Percentiles rank a stretch among this genome's conserved stretches.
Conservation (phyloP, 2,329 filamentous ascomycete genomes). For the Phaeosphaeriaceae sp. region DNA sequence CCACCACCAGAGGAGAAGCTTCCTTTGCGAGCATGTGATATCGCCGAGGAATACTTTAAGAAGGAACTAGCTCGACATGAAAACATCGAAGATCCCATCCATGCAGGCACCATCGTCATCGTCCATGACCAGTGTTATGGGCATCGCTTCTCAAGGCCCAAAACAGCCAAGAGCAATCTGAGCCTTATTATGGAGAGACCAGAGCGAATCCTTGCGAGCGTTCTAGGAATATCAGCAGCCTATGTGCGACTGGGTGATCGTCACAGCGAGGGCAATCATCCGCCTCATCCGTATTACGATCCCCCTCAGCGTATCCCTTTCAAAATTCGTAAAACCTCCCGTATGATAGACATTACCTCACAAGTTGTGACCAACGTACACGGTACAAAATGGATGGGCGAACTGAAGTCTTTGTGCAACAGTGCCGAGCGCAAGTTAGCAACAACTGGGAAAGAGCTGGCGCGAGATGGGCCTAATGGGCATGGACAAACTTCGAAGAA, state of each 20-base stretch:
- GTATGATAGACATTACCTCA: constrained; percentile 73
- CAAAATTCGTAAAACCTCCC: constrained; percentile 79
- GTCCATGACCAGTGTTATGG: constrained; percentile 95
- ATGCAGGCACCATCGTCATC: constrained; percentile 75
- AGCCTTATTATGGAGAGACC: constrained; percentile 90
- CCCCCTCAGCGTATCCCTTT: constrained; percentile 73
- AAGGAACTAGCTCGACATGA: constrained; percentile 72
- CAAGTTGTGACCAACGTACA: constrained; percentile 88
- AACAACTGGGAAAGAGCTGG: constrained; percentile 77
- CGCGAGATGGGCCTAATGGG: constrained; percentile 53
- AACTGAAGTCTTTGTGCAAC: constrained; percentile 84
- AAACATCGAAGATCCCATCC: constrained; percentile 42
- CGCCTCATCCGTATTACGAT: constrained; percentile 69
- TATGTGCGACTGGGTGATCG: constrained; percentile 89
- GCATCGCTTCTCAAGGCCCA: constrained; percentile 85
- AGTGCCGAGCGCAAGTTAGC: constrained; percentile 79
- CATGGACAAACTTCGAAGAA: constrained; percentile 62
- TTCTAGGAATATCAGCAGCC: constrained; percentile 81
- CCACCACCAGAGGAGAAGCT: constrained; percentile 46
- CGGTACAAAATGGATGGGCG: constrained; percentile 90
- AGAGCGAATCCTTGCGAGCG: constrained; percentile 83
- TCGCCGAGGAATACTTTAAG: constrained; percentile 73
- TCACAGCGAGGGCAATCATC: constrained; percentile 72
- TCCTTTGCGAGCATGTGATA: constrained; percentile 58
- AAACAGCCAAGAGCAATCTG: constrained; percentile 73